These are phyloP conservation scores for Colletotrichum lini DNA, from an alignment of 2,329 filamentous ascomycete species.

Conservation along the genomic window DNA sequence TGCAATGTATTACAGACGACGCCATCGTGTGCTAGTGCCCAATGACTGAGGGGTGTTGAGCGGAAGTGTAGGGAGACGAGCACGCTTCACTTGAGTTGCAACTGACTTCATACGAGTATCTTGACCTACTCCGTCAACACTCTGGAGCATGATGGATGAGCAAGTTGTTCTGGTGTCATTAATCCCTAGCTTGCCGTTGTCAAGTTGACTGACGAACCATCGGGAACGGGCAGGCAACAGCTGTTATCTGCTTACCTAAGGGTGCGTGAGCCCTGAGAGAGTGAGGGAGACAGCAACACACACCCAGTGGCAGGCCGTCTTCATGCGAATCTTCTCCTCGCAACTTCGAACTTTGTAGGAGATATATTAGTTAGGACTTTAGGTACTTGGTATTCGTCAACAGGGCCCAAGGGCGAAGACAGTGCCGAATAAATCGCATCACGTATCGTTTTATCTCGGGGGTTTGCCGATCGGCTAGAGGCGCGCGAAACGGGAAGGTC, in stretches of 20 bases:
- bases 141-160: too few relatives aligned
- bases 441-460: neutral
- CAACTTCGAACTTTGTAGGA: too few relatives aligned
- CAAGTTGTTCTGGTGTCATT: neutral
- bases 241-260: too few relatives aligned
- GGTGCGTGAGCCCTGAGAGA: too few relatives aligned
- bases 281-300: too few relatives aligned
- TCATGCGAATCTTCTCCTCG: too few relatives aligned
- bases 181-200: neutral
- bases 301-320: too few relatives aligned
- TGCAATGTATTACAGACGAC: neutral
- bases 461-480: constrained; percentile 11
- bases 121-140: neutral
- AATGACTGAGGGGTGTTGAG: neutral
- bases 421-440: neutral
- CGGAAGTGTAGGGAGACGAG: neutral
- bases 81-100: neutral
- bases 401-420: neutral
- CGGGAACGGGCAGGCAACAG: too few relatives aligned
- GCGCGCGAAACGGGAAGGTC: neutral
- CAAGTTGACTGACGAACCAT: too few relatives aligned
- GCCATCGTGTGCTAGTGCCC: constrained; percentile 3
- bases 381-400: too few relatives aligned
- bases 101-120: too few relatives aligned
- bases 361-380: too few relatives aligned